phyloP scores from a whole-genome alignment of 352 stramenopile genomes.

The Phytophthora macrochlamydospora region DNA sequence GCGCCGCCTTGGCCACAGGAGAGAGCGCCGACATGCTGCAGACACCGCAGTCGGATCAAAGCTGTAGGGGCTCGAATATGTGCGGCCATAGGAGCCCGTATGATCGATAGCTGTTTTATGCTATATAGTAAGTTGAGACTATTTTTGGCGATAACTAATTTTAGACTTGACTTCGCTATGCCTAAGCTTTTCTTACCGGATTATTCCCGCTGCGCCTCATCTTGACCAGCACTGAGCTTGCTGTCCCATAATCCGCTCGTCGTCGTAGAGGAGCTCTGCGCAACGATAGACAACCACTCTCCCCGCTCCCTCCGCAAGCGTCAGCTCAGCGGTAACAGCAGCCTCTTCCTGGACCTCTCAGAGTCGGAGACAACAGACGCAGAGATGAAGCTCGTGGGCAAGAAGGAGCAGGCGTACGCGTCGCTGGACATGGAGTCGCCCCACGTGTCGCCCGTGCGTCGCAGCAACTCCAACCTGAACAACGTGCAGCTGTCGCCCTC shows the following conservation, averaged over 20 bases:
- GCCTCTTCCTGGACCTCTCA: not conserved
- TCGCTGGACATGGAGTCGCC: constrained; percentile 79
- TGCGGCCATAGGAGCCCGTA: constrained; percentile 15
- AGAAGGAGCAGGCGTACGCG: constrained; percentile 79
- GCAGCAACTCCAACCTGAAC: constrained; percentile 37
- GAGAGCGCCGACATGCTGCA: constrained; percentile 79
- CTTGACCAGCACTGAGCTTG: constrained; percentile 4
- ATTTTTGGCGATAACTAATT: not conserved
- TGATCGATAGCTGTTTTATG: too few species aligned
- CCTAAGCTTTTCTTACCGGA: not conserved
- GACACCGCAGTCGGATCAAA: constrained; percentile 7
- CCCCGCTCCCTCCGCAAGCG: constrained; percentile 4
- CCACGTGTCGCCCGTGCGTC: constrained; percentile 29
- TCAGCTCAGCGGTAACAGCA: constrained; percentile 4
- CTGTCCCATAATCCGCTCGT: not conserved
- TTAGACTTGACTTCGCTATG: not conserved
- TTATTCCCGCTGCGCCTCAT: constrained; percentile 6
- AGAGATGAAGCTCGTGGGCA: constrained; percentile 69
- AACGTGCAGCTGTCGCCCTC: constrained; percentile 61
- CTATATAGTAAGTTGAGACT: not conserved
- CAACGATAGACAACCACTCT: not conserved
- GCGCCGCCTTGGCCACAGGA: constrained; percentile 71
- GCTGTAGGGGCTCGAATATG: constrained; percentile 9
- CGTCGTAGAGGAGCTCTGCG: too few species aligned
- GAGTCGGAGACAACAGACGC: not conserved